Base-by-base conservation (phyloP, 495 filamentous ascomycete species). In the Evansstolkia leycettana region DNA sequence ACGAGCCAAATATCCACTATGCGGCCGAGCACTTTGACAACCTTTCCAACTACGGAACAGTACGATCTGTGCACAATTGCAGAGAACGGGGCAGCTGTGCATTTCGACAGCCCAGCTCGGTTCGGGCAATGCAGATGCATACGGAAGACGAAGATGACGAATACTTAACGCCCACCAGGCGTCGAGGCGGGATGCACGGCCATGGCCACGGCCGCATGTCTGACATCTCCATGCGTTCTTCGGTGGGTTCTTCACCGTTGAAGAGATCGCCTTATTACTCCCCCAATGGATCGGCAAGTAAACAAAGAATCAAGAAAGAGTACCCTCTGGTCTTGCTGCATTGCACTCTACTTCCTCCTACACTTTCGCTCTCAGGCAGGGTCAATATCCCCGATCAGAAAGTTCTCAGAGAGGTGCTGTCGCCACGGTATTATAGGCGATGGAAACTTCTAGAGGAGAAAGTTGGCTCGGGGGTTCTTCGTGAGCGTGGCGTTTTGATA, bases 291-390 rank as follows among this genome's bases (percentile, higher is more conserved):
- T 53, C 51, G 3, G 52, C 52, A 12, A 60, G 47, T 15, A 74
- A 69, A 41, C 73, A 61, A 27, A 75, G 62, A 27, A 60, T 58
- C 13, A 80, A 76, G 57, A 78, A 70, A 35, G 78, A 73, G 44
- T 72, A 67, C 34, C 88, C 89, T 2, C 74, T 96, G 6, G 83
- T 94, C 3, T 67, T 95, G 6, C 67, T 96, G 1, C 89, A 96
- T 45, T 82, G 89, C 34, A 94, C 83, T 0, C 55, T 94, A 1
- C 69, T 94, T 2, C 78, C 84, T 0, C 70, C 76, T 1, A 78
- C 80, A 40, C 67, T 75, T 0, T 87, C 85, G 45, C 73, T 81
- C 1, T 61, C 72, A 2, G 65, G 78, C 3, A 41, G 53, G 9
- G 59, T 41, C 52, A 73, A 55, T 45, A 48, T 33, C 5, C 51